These are phyloP conservation scores for Fusarium pseudonygamai DNA, from an alignment of 2,329 filamentous ascomycete genomes.

Conservation along the genomic window DNA sequence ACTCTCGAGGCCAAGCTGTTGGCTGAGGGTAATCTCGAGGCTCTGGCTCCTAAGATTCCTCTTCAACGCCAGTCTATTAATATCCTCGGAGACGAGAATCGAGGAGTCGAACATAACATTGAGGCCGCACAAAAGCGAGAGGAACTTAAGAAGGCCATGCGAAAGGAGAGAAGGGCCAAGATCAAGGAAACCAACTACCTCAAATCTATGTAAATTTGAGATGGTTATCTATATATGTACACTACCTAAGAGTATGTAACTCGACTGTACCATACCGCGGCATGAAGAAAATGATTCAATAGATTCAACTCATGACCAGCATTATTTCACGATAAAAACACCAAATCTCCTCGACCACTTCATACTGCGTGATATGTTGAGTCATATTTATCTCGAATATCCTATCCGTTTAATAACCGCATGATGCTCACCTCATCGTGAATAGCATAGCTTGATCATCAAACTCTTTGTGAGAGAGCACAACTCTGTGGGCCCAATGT, in stretches of 20 bases:
- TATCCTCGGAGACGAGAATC: conserved; percentile 63
- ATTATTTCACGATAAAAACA: background rate
- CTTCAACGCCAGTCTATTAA: conserved; percentile 82
- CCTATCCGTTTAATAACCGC: conserved; percentile 25
- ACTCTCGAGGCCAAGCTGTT: conserved; percentile 66
- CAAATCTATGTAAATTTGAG: conserved; percentile 72
- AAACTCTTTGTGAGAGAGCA: conserved; percentile 5
- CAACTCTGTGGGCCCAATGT: conserved; percentile 17
- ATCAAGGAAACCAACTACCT: conserved; percentile 91
- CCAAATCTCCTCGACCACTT: background rate
- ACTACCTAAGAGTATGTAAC: conserved; percentile 36
- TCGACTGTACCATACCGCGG: conserved; percentile 42
- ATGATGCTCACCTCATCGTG: conserved; percentile 32
- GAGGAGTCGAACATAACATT: conserved; percentile 56
- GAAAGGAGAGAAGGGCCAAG: conserved; percentile 75
- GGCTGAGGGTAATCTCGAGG: conserved; percentile 72
- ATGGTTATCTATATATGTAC: conserved; percentile 37
- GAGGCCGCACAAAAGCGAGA: conserved; percentile 62
- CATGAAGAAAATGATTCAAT: conserved; percentile 16
- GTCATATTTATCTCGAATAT: conserved; percentile 15
- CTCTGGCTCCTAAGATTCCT: conserved; percentile 74
- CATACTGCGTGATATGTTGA: background rate
- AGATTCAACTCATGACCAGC: background rate
- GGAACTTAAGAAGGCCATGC: conserved; percentile 75
- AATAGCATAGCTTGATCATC: background rate